Evolutionary conservation across 208 protist species (phyloP).

Genomic region (Leishmania gerbilli): DNA sequence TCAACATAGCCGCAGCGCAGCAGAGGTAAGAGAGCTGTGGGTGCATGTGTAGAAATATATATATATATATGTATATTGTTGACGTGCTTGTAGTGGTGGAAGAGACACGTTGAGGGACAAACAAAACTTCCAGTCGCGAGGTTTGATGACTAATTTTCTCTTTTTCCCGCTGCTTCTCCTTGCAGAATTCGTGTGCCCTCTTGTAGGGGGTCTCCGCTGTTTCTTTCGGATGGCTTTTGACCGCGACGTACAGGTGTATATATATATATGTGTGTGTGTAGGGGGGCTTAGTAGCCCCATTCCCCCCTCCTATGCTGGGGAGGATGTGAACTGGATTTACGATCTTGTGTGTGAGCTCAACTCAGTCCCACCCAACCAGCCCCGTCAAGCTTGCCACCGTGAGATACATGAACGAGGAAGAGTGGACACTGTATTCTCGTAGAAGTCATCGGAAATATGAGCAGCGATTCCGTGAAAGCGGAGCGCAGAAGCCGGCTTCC

Average conservation of each 20-base stretch:
- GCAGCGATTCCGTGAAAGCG: background rate
- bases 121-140: background rate
- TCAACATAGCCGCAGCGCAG: too few species aligned
- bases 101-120: background rate
- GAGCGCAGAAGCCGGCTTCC: background rate
- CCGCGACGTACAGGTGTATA: background rate
- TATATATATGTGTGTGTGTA: background rate
- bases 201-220: background rate
- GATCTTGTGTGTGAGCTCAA: background rate
- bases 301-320: background rate
- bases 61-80: background rate
- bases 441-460: background rate
- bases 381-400: background rate
- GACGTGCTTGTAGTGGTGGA: background rate
- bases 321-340: background rate
- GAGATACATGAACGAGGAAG: too few species aligned
- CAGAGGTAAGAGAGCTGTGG: too few species aligned
- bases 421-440: too few species aligned
- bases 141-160: background rate
- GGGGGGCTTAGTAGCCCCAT: background rate
- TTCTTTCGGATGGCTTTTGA: background rate
- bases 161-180: conserved; percentile 3
- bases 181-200: background rate
- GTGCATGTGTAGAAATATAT: too few species aligned
- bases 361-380: background rate